A percentile compares a stretch with the other conserved stretches of the same genome.
Conservation (phyloP, 768 basidiomycete genomes). For the Boletus insuetus region DNA sequence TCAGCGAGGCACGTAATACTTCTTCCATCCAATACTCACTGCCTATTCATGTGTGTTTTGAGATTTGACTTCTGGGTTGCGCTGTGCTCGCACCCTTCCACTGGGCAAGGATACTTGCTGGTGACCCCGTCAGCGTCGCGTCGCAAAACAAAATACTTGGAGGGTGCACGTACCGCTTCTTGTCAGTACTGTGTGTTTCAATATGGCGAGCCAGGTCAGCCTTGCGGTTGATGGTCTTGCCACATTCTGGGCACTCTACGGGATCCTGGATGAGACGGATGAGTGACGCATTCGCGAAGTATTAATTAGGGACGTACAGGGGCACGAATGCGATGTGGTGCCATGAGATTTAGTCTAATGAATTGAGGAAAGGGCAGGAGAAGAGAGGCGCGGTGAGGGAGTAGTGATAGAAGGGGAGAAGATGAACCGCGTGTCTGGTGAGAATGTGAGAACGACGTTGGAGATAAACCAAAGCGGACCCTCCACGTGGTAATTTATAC, state of each 20-base stretch:
- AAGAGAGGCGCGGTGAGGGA: background rate
- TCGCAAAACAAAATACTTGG: background rate
- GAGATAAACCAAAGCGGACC: constrained; percentile 1
- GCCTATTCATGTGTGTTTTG: constrained; percentile 25
- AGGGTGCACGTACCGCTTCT: constrained; percentile 17
- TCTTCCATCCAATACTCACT: constrained; percentile 22
- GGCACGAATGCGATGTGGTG: too few species aligned
- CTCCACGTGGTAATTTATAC: constrained; percentile 20
- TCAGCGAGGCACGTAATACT: background rate
- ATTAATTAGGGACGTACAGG: constrained; percentile 6
- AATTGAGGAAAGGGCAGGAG: background rate
- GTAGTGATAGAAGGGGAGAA: too few species aligned
- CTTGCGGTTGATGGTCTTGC: constrained; percentile 16
- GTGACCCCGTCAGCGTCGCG: constrained; percentile 1
- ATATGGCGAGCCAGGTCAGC: constrained; percentile 31
- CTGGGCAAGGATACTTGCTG: constrained; percentile 26
- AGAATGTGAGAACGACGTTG: background rate
- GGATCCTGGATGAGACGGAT: constrained; percentile 4
- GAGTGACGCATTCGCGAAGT: background rate
- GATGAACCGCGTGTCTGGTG: background rate
- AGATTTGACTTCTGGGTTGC: constrained; percentile 31
- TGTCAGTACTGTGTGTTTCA: constrained; percentile 22
- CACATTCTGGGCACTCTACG: constrained; percentile 15
- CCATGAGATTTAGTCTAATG: background rate
- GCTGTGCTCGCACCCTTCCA: constrained; percentile 14